Evolutionary conservation across 495 filamentous ascomycete species (phyloP).

Genomic region (Xylaria palmicola): DNA sequence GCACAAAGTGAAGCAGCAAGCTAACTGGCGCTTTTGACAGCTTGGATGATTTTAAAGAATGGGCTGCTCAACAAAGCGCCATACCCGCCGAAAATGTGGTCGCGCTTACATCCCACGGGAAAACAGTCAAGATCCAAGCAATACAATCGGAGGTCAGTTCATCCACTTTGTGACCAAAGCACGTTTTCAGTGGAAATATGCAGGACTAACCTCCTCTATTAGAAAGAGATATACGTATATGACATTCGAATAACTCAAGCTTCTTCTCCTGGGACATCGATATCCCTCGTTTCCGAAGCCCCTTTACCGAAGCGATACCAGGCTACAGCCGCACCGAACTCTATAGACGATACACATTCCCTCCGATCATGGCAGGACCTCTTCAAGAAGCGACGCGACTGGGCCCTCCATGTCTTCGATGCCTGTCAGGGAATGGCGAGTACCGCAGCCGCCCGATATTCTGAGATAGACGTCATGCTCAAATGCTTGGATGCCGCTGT

Average conservation of each 20-base stretch:
- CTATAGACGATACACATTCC: constrained; percentile 68
- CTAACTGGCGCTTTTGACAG: constrained; percentile 26
- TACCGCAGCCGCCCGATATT: constrained; percentile 46
- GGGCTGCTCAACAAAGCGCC: constrained; percentile 63
- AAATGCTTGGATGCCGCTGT: constrained; percentile 74
- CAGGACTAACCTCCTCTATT: constrained; percentile 4
- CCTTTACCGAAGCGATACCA: constrained; percentile 59
- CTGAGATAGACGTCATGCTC: constrained; percentile 69
- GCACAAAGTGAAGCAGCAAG: constrained; percentile 13
- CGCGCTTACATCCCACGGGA: constrained; percentile 77
- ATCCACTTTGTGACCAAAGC: not conserved
- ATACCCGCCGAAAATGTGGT: constrained; percentile 74
- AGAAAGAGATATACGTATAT: constrained; percentile 89
- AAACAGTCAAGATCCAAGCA: constrained; percentile 72
- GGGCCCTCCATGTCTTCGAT: constrained; percentile 68
- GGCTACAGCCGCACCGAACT: constrained; percentile 65
- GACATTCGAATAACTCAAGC: constrained; percentile 65
- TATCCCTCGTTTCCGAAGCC: constrained; percentile 47
- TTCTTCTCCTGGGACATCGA: constrained; percentile 37
- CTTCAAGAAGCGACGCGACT: constrained; percentile 68
- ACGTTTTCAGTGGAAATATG: not conserved
- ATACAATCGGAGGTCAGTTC: constrained; percentile 69
- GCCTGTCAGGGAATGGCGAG: constrained; percentile 61
- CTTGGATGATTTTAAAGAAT: constrained; percentile 65
- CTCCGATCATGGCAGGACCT: constrained; percentile 79